Percentiles rank a stretch among this genome's conserved stretches.
phyloP scores from a whole-genome alignment of 257 asterid genomes.

The Scutellaria barbata region DNA sequence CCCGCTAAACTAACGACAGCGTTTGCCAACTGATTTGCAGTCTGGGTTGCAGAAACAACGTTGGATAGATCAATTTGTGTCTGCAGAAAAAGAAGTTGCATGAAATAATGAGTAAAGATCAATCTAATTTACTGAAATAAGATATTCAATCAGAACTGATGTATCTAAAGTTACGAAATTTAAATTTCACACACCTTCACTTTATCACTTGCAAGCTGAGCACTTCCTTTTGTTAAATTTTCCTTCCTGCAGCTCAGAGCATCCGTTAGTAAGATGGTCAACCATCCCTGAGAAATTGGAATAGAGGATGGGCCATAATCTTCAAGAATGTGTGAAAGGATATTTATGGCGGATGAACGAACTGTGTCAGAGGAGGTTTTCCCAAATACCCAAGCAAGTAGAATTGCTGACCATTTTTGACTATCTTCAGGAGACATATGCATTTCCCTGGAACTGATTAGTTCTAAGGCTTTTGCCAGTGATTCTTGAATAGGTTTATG shows the following conservation, averaged over 20 bases:
- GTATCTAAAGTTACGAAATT: conserved; percentile 9
- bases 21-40: conserved; percentile 75
- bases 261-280: conserved; percentile 74
- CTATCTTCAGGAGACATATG: conserved; percentile 94
- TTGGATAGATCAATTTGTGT: conserved; percentile 90
- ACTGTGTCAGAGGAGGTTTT: conserved; percentile 64
- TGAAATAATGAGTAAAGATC: conserved; percentile 28
- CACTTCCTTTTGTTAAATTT: conserved; percentile 59
- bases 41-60: conserved; percentile 80
- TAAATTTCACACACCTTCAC: conserved; percentile 61
- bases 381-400: conserved; percentile 88
- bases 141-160: conserved; percentile 20
- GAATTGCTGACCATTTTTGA: conserved; percentile 89
- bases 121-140: conserved; percentile 3
- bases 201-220: conserved; percentile 67
- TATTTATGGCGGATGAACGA: conserved; percentile 81
- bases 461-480: conserved; percentile 86
- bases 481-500: conserved; percentile 81
- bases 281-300: conserved; percentile 97
- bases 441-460: conserved; percentile 68
- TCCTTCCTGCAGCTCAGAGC: conserved; percentile 67
- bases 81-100: conserved; percentile 58
- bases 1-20: conserved; percentile 96
- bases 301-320: conserved; percentile 95
- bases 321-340: conserved; percentile 88